Conservation (phyloP, 179 eudicot species). For the Drosera spatulata region DNA sequence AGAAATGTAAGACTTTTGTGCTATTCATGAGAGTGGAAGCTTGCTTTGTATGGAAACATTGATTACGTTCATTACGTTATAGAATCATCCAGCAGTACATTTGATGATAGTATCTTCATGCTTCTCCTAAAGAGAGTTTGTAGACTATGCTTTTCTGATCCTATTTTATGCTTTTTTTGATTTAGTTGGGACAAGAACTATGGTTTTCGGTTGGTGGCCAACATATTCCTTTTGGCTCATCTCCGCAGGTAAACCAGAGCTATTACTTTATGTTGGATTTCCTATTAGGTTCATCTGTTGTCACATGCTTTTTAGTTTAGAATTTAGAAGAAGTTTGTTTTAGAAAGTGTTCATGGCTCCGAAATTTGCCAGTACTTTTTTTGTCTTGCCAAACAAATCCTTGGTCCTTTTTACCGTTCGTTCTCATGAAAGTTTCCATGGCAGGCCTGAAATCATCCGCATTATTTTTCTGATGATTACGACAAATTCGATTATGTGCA, state of each 20-base stretch:
- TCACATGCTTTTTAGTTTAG: too few relatives aligned
- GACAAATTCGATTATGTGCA: constrained; percentile 14
- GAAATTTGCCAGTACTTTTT: too few relatives aligned
- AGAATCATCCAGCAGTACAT: not conserved
- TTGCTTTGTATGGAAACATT: not conserved
- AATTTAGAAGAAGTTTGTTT: too few relatives aligned
- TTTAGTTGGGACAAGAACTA: constrained; percentile 78
- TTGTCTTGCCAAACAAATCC: too few relatives aligned
- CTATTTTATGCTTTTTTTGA: constrained; percentile 8
- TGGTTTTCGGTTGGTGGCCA: constrained; percentile 84
- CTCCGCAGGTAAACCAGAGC: constrained; percentile 60
- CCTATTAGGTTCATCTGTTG: too few relatives aligned
- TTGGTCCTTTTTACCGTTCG: too few relatives aligned
- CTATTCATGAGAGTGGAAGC: not conserved
- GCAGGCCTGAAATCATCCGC: too few relatives aligned
- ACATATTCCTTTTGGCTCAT: constrained; percentile 90
- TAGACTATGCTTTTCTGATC: constrained; percentile 4
- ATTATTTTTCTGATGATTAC: not conserved
- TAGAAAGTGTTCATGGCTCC: too few relatives aligned
- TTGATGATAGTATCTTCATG: not conserved
- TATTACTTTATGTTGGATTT: not conserved
- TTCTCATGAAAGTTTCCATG: too few relatives aligned
- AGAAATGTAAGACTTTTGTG: too few relatives aligned
- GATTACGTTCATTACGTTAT: not conserved
- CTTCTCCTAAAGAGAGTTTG: not conserved